Evolutionary conservation across 306 rosid genomes (phyloP).

Genomic region (Luffa acutangula): DNA sequence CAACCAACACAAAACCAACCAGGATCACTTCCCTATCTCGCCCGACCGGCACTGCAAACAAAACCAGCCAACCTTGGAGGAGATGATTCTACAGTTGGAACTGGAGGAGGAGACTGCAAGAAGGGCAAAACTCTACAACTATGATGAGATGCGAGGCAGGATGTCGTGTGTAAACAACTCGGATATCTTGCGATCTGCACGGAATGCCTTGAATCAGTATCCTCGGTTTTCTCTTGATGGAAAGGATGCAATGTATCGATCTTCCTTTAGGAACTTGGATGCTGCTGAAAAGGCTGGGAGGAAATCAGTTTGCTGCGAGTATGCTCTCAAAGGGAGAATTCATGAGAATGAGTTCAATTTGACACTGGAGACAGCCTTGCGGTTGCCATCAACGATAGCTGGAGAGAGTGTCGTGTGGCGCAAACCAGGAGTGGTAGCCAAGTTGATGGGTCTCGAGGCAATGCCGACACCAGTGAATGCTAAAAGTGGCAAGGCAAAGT

Average conservation of each 20-base stretch:
- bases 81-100: slow-evolving; percentile 52
- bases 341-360: background rate
- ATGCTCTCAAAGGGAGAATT: slow-evolving; percentile 20
- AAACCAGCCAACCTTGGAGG: slow-evolving; percentile 47
- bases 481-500: slow-evolving; percentile 23
- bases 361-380: slow-evolving; percentile 15
- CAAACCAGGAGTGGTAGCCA: slow-evolving; percentile 82
- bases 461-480: slow-evolving; percentile 45
- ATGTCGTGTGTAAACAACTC: slow-evolving; percentile 74
- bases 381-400: slow-evolving; percentile 23
- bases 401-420: slow-evolving; percentile 79
- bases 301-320: slow-evolving; percentile 47
- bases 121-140: slow-evolving; percentile 27
- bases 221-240: slow-evolving; percentile 95
- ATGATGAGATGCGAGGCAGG: slow-evolving; percentile 26
- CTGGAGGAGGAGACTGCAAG: slow-evolving; percentile 58
- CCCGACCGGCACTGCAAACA: slow-evolving; percentile 1
- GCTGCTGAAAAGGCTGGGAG: slow-evolving; percentile 15
- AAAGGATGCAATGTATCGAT: slow-evolving; percentile 78
- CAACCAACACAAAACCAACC: slow-evolving; percentile 33
- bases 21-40: background rate
- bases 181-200: slow-evolving; percentile 68
- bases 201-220: slow-evolving; percentile 83
- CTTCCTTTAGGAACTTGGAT: slow-evolving; percentile 44
- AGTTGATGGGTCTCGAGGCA: slow-evolving; percentile 88